Evolutionary conservation across 345 rosid genomes (phyloP).

Genomic region (Excoecaria cochinchinensis): DNA sequence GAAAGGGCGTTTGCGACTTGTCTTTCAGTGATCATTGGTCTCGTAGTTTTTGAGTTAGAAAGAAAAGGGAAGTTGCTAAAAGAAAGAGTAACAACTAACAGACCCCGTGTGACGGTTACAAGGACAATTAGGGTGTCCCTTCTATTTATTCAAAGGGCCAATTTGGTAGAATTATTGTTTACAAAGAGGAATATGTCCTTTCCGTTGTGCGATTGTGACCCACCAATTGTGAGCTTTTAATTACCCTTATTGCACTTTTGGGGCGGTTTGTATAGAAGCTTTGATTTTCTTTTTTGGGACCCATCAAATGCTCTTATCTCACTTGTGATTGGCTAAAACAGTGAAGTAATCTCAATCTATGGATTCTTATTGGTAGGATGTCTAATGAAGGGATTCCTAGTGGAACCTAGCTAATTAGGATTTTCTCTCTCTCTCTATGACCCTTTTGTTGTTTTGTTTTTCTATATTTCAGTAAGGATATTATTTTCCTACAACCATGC

Average conservation of each 20-base stretch:
- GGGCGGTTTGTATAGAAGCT: neutral
- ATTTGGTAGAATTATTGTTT: conserved; percentile 4
- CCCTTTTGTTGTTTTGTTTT: conserved; percentile 17
- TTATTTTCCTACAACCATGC: neutral
- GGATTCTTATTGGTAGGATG: conserved; percentile 38
- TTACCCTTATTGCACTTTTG: conserved; percentile 12
- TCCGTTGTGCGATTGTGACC: neutral
- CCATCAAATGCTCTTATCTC: conserved; percentile 29
- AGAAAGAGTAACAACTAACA: neutral
- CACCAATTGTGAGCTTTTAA: conserved; percentile 8
- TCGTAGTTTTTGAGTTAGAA: neutral
- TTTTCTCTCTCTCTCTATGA: neutral
- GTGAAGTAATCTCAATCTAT: conserved; percentile 31
- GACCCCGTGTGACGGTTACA: conserved; percentile 5
- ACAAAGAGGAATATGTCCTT: conserved; percentile 1
- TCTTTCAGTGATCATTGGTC: conserved; percentile 16
- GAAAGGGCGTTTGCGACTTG: conserved; percentile 20
- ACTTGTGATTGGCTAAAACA: conserved; percentile 38
- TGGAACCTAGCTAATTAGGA: conserved; percentile 20
- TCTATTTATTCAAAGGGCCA: neutral
- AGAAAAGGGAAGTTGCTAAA: neutral
- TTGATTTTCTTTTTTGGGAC: conserved; percentile 20
- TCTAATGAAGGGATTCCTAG: conserved; percentile 35
- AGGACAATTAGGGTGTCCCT: conserved; percentile 4
- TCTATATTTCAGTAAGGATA: too few species aligned